Percentiles rank a stretch among this genome's conserved stretches.
Evolutionary conservation across 495 filamentous ascomycete species (phyloP).

Genomic region (Penicillium alfredii): DNA sequence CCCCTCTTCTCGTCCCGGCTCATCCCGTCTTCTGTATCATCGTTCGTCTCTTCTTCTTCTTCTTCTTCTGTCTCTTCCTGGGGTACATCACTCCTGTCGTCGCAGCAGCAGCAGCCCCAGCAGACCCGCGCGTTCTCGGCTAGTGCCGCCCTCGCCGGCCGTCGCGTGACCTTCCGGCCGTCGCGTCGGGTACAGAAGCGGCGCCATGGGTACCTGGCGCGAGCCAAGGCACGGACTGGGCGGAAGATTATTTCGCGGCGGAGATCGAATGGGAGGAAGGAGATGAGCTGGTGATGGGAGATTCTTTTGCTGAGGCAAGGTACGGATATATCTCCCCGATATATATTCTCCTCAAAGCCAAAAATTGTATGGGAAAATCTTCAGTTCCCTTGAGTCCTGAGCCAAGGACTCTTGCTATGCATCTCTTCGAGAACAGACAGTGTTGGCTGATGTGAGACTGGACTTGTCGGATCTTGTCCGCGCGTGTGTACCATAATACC

Average conservation of each 20-base stretch:
- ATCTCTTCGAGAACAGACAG: no score
- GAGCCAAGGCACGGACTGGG: slow-evolving; percentile 51
- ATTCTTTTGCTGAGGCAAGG: background rate
- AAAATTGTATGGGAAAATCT: no score
- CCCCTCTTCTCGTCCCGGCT: slow-evolving; percentile 15
- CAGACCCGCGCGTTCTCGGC: slow-evolving; percentile 38
- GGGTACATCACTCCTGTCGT: slow-evolving; percentile 13
- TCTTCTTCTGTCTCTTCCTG: slow-evolving; percentile 10
- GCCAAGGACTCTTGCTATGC: no score
- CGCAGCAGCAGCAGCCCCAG: slow-evolving; percentile 13
- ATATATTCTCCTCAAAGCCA: no score
- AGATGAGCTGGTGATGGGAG: slow-evolving; percentile 48
- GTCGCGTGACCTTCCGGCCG: slow-evolving; percentile 58
- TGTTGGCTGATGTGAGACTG: no score
- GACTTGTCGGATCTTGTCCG: slow-evolving; percentile 5
- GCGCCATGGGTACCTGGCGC: slow-evolving; percentile 60
- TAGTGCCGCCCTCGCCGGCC: slow-evolving; percentile 43
- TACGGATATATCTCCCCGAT: no score
- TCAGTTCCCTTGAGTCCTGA: no score
- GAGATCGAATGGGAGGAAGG: slow-evolving; percentile 53
- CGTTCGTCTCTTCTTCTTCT: slow-evolving; percentile 17
- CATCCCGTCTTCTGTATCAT: slow-evolving; percentile 7
- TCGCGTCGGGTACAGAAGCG: slow-evolving; percentile 66
- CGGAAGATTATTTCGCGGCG: slow-evolving; percentile 53
- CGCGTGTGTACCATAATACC: slow-evolving; percentile 14